Percentiles rank a stretch among this genome's conserved stretches.
Evolutionary conservation across 768 basidiomycete species (phyloP).

Genomic region (Tephrocybe rancida): DNA sequence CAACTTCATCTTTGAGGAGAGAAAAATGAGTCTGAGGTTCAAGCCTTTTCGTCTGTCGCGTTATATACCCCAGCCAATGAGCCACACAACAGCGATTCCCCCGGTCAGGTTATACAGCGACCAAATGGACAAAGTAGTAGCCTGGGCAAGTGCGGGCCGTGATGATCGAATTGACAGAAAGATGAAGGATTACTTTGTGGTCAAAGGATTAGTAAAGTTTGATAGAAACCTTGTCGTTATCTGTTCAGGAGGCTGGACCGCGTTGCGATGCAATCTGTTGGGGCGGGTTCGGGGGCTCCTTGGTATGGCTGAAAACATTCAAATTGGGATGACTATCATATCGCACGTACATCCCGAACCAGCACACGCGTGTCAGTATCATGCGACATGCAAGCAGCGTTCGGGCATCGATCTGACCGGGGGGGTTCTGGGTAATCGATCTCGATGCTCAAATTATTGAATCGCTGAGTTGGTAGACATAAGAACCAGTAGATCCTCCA

Average conservation of each 20-base stretch:
- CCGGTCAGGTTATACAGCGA: neutral
- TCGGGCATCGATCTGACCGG: neutral
- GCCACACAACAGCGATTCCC: neutral
- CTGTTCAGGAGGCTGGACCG: neutral
- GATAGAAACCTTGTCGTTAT: neutral
- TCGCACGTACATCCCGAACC: neutral
- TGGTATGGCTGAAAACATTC: neutral
- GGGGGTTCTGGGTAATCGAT: neutral
- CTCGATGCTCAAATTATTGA: neutral
- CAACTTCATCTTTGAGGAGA: slow-evolving; percentile 19
- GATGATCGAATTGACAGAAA: slow-evolving; percentile 5
- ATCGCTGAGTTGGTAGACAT: neutral
- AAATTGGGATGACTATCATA: neutral
- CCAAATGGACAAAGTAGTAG: slow-evolving; percentile 8
- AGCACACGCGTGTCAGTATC: slow-evolving; percentile 3
- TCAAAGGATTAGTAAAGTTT: neutral
- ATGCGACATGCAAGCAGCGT: slow-evolving; percentile 7
- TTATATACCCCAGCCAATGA: slow-evolving; percentile 7
- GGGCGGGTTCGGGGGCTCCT: neutral
- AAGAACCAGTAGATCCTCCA: neutral
- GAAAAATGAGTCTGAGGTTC: neutral
- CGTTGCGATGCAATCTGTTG: neutral
- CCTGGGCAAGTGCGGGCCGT: no score
- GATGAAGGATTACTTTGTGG: neutral
- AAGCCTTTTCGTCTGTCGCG: neutral